Conservation (phyloP, 371 early-diverging fungal genomes). For the Rhizopus arrhizus region DNA sequence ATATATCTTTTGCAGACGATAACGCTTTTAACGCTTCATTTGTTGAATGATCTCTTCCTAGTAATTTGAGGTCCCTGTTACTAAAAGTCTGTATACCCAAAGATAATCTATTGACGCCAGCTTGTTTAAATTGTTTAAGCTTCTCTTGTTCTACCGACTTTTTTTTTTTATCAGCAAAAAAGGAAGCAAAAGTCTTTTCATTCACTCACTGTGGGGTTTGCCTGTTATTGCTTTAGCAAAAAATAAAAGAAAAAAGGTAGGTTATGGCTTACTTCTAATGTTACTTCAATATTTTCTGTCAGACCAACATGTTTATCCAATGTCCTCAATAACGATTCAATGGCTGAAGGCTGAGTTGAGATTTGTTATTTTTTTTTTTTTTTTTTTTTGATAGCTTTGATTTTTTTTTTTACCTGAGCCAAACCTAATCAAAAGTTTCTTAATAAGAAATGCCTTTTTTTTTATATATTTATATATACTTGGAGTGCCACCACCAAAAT, state of each 20-base stretch:
- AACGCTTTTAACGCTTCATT: conserved; percentile 60
- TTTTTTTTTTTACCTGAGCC: conserved; percentile 16
- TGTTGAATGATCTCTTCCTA: conserved; percentile 72
- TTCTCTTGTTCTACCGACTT: conserved; percentile 54
- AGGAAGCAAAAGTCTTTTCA: background rate
- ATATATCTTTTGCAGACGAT: conserved; percentile 57
- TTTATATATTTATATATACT: conserved; percentile 29
- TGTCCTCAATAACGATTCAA: conserved; percentile 39
- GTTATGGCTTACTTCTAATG: conserved; percentile 52
- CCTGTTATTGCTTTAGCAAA: conserved; percentile 26
- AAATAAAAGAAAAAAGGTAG: background rate
- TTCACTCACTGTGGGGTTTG: conserved; percentile 68
- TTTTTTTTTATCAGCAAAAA: background rate
- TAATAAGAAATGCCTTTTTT: background rate
- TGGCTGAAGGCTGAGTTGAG: conserved; percentile 6
- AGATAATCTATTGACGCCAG: conserved; percentile 81
- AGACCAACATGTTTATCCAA: conserved; percentile 43
- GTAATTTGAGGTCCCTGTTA: conserved; percentile 47
- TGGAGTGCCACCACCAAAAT: conserved; percentile 73
- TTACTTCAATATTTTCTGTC: conserved; percentile 55
- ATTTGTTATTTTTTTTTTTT: background rate
- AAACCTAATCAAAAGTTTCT: conserved; percentile 14
- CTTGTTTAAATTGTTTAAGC: conserved; percentile 49
- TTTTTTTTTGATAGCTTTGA: background rate
- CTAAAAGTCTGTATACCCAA: conserved; percentile 82